Conservation (phyloP, 257 asterid genomes). For the Salvia hispanica region DNA sequence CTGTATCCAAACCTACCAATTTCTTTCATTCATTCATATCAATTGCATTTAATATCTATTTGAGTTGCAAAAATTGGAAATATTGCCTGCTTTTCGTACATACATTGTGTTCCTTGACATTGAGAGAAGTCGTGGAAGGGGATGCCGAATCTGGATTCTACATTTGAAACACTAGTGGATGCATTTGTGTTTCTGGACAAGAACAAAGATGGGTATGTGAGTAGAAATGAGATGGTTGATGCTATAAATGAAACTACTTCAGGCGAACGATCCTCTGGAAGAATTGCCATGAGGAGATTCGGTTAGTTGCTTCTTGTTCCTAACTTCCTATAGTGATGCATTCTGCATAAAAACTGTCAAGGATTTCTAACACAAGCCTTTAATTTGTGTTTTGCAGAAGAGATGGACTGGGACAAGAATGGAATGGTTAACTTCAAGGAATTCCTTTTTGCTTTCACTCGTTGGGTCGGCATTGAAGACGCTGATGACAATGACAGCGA, state of each 20-base stretch:
- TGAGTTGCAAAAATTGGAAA: background rate
- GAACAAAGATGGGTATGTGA: conserved; percentile 85
- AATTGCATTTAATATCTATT: background rate
- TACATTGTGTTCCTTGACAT: conserved; percentile 43
- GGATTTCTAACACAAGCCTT: background rate
- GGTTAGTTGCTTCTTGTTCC: conserved; percentile 42
- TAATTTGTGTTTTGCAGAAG: conserved; percentile 55
- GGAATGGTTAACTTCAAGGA: conserved; percentile 94
- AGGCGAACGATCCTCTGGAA: conserved; percentile 86
- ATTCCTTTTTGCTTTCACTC: conserved; percentile 86
- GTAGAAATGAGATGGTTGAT: conserved; percentile 76
- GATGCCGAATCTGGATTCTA: conserved; percentile 67
- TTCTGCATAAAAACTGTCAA: background rate
- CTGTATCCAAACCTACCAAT: conserved; percentile 34
- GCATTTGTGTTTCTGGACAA: conserved; percentile 88
- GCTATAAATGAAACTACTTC: conserved; percentile 73
- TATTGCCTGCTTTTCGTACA: background rate
- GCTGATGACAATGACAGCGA: conserved; percentile 46
- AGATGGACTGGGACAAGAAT: conserved; percentile 97
- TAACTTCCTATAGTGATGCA: background rate
- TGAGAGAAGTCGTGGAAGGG: conserved; percentile 63
- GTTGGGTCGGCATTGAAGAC: conserved; percentile 88
- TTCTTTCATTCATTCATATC: background rate
- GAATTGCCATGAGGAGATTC: conserved; percentile 87
- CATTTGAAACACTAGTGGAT: conserved; percentile 81